phyloP scores from a whole-genome alignment of 441 rosid genomes.

The Arabidopsis lyrata region DNA sequence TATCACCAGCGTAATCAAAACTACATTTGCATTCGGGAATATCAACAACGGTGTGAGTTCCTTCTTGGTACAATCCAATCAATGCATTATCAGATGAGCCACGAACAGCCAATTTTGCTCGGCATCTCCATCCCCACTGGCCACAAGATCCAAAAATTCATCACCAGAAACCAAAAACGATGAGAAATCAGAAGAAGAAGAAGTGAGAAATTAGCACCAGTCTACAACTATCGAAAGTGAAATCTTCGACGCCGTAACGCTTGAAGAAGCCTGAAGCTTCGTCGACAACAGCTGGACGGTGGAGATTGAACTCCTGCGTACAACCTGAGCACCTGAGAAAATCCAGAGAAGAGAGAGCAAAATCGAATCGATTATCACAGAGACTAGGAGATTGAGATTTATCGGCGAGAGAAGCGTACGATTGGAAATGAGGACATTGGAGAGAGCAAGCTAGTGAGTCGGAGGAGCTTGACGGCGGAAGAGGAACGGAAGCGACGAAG shows the following conservation, averaged over 20 bases:
- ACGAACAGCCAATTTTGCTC: slow-evolving; percentile 90
- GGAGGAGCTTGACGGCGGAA: slow-evolving; percentile 45
- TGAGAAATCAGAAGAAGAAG: slow-evolving; percentile 15
- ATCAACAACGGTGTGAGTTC: slow-evolving; percentile 84
- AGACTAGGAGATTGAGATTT: neutral
- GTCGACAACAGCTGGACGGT: slow-evolving; percentile 74
- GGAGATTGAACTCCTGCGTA: slow-evolving; percentile 83
- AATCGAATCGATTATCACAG: slow-evolving; percentile 12
- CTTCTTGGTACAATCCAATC: slow-evolving; percentile 89
- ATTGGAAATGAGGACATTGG: slow-evolving; percentile 83
- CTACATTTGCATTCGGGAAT: slow-evolving; percentile 88
- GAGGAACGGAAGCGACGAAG: slow-evolving; percentile 44
- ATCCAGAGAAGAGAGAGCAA: neutral
- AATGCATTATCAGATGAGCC: slow-evolving; percentile 68
- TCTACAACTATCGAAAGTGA: slow-evolving; percentile 84
- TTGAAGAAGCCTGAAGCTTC: slow-evolving; percentile 80
- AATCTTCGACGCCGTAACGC: slow-evolving; percentile 70
- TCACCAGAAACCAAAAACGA: neutral
- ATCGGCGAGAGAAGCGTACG: slow-evolving; percentile 51
- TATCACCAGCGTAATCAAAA: neutral
- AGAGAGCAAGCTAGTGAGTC: slow-evolving; percentile 67
- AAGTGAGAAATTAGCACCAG: slow-evolving; percentile 53
- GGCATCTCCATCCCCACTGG: slow-evolving; percentile 97
- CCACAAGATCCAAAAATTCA: slow-evolving; percentile 31
- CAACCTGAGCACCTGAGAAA: slow-evolving; percentile 90